Conservation (phyloP, 768 basidiomycete species). For the Mycena venus region DNA sequence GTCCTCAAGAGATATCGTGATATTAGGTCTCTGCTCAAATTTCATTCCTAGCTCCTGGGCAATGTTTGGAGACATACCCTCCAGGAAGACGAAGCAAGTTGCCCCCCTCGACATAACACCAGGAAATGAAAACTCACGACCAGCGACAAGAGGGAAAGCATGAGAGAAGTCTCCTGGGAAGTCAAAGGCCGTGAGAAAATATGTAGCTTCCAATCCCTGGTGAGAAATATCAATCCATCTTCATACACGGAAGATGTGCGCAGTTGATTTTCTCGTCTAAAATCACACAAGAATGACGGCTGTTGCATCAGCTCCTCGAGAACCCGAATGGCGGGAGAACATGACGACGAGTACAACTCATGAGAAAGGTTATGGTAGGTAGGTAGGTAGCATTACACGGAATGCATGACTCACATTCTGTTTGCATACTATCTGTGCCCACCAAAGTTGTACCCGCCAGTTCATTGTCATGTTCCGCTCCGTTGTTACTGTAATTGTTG, state of each 20-base stretch:
- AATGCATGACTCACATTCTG: too few species aligned
- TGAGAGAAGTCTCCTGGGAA: background rate
- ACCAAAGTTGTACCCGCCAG: too few species aligned
- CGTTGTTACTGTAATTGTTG: too few species aligned
- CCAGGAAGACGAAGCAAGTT: background rate
- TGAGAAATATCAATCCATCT: background rate
- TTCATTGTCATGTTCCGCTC: too few species aligned
- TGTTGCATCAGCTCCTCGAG: too few species aligned
- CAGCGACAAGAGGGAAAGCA: background rate
- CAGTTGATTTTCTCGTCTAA: background rate
- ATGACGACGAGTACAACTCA: too few species aligned
- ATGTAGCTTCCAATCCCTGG: background rate
- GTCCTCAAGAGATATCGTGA: too few species aligned
- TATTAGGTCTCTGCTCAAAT: background rate
- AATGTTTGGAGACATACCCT: background rate
- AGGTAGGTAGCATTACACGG: too few species aligned
- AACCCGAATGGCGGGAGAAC: too few species aligned
- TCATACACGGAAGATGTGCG: background rate
- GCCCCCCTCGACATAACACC: background rate
- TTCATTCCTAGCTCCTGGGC: background rate
- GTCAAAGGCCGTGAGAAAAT: background rate
- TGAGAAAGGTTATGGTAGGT: too few species aligned
- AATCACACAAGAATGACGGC: background rate
- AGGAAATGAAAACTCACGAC: background rate
- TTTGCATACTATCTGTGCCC: too few species aligned